phyloP scores from a whole-genome alignment of 2,329 filamentous ascomycete genomes.

The Fonsecaea erecta region DNA sequence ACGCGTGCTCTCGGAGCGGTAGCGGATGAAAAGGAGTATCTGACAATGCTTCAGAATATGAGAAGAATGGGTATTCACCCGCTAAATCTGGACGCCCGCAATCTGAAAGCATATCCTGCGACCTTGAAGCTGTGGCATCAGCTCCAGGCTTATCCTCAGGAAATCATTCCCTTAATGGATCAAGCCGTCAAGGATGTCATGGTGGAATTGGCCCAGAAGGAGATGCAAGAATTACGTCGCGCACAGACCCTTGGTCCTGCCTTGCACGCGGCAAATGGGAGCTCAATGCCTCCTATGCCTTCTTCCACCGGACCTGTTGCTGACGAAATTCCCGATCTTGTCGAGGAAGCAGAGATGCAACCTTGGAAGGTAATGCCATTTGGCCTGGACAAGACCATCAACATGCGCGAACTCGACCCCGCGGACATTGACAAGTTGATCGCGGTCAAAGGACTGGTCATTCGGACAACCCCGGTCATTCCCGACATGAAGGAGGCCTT shows the following conservation, averaged over 20 bases:
- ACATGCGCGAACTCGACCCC: constrained; percentile 92
- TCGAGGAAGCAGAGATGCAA: constrained; percentile 76
- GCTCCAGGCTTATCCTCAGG: constrained; percentile 88
- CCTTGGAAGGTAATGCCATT: constrained; percentile 88
- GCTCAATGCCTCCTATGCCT: constrained; percentile 76
- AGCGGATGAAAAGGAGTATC: constrained; percentile 79
- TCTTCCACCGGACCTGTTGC: constrained; percentile 65
- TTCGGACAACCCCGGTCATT: constrained; percentile 92
- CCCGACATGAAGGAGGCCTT: constrained; percentile 99
- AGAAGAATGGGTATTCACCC: constrained; percentile 80
- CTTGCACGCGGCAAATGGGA: constrained; percentile 58
- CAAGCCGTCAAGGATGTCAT: constrained; percentile 91
- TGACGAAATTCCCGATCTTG: constrained; percentile 67
- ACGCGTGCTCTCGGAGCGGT: constrained; percentile 69
- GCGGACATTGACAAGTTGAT: constrained; percentile 96
- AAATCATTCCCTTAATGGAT: constrained; percentile 97
- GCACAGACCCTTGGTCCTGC: constrained; percentile 58
- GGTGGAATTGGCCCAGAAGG: constrained; percentile 81
- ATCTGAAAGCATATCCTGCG: constrained; percentile 89
- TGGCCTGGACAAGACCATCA: constrained; percentile 82
- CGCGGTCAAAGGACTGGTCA: constrained; percentile 92
- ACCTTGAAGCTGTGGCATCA: constrained; percentile 96
- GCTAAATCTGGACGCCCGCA: constrained; percentile 84
- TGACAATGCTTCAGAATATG: constrained; percentile 87
- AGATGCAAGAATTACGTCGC: constrained; percentile 71